These are phyloP conservation scores for Corymbia calophylla DNA, from an alignment of 441 rosid species.

Conservation along the genomic window DNA sequence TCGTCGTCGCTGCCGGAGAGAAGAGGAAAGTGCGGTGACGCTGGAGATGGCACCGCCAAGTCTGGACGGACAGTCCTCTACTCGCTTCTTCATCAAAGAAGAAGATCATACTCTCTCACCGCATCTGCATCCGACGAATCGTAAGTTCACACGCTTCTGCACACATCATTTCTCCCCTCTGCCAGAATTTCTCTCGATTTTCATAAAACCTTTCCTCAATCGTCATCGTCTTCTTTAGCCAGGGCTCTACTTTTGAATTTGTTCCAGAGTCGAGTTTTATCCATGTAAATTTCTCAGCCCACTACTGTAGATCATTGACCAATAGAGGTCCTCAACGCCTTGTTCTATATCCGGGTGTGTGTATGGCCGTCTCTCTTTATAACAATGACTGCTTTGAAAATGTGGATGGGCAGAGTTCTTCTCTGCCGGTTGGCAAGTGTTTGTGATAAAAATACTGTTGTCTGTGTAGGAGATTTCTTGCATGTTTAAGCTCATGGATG, in stretches of 20 bases:
- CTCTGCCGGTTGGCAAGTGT: neutral
- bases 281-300: neutral
- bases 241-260: neutral
- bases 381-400: neutral
- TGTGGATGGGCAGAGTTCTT: neutral
- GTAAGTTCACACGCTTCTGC: neutral
- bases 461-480: neutral
- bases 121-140: neutral
- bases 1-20: no score
- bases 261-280: neutral
- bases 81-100: no score
- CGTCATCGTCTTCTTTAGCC: neutral
- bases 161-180: neutral
- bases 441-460: no score
- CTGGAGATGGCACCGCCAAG: no score
- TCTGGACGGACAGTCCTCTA: no score
- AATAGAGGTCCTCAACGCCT: neutral
- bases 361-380: rapidly evolving
- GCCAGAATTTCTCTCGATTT: neutral
- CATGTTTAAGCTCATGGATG: neutral
- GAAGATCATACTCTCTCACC: no score
- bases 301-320: neutral
- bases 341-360: neutral
- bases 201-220: neutral
- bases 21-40: no score